Base-by-base conservation (phyloP, 352 stramenopile species). In the Globisporangium paroecandrum region DNA sequence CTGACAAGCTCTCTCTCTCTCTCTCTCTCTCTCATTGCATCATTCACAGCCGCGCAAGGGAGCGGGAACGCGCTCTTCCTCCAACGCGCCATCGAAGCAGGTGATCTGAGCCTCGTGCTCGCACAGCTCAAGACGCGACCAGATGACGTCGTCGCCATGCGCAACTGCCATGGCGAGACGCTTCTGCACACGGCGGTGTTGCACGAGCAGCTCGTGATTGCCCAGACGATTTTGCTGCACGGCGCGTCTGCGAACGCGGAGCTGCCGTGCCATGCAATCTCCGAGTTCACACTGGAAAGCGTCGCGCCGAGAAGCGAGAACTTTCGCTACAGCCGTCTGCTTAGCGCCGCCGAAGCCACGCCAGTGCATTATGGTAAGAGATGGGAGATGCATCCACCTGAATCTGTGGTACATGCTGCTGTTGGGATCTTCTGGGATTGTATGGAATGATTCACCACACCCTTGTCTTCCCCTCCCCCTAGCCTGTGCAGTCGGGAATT, bases 141-240 rank as follows among this genome's bases (percentile, higher is more conserved):
- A 27, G 25, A 43, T 24, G 38, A 62, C 5, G 46, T 68, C 12
- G 12, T 56, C 1, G 10, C n/a, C 24, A 46, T 54, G 24, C 72
- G 73, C 47, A 89, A 87, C 62, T 70, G 68, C n/a, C 73, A 81
- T 53, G 83, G 83, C 34, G 85, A 93, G 65, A 90, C 80, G 32
- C 56, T 90, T 22, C 73, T 93, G 43, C 85, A 93, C 56, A 85
- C 76, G 0, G 85, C 85, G 4, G 83, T 90, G 43, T 72, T 93
- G 22, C 80, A 91, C 58, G 34, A 79, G 13, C 78, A 87, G 32
- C 65, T 83, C 29, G 62, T 64, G 3, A 76, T 85, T 20, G 82
- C 80, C 27, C 81, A 85, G 68, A 68, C 79, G 47, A 70, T 93
- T 51, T 69, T 93, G 15, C 66, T 72, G 29, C 70, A 82, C 56